Evolutionary conservation across 352 stramenopile genomes (phyloP).

Genomic region (Phytophthora boehmeriae): DNA sequence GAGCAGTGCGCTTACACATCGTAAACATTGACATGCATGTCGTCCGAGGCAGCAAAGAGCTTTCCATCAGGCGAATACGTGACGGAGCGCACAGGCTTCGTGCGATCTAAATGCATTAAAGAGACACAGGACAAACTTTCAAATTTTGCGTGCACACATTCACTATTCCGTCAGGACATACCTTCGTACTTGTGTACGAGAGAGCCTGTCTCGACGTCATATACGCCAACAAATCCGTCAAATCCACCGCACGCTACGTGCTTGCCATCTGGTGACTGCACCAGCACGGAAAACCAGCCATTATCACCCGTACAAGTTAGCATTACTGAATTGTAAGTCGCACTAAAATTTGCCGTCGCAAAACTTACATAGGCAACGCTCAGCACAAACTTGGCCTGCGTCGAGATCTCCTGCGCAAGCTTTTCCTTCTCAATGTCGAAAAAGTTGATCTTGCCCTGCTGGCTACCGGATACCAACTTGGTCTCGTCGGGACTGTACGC

Average conservation of each 20-base stretch:
- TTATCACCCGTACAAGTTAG: slow-evolving; percentile 3
- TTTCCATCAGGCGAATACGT: slow-evolving; percentile 86
- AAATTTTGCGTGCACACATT: neutral
- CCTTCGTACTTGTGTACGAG: slow-evolving; percentile 89
- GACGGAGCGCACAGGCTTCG: slow-evolving; percentile 89
- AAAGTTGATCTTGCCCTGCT: slow-evolving; percentile 89
- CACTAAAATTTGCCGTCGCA: neutral
- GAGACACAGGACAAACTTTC: slow-evolving; percentile 8
- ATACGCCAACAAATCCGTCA: slow-evolving; percentile 87
- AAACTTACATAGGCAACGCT: slow-evolving; percentile 75
- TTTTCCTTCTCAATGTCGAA: slow-evolving; percentile 85
- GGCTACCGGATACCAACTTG: slow-evolving; percentile 78
- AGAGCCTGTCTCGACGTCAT: slow-evolving; percentile 77
- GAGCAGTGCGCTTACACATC: slow-evolving; percentile 78
- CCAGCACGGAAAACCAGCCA: neutral
- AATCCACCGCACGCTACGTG: slow-evolving; percentile 83
- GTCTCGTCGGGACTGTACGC: slow-evolving; percentile 85
- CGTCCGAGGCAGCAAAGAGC: slow-evolving; percentile 89
- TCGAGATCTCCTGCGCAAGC: slow-evolving; percentile 74
- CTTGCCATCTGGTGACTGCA: slow-evolving; percentile 81
- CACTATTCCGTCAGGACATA: slow-evolving; percentile 16
- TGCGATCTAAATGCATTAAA: slow-evolving; percentile 53
- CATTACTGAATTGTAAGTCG: neutral
- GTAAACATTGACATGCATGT: slow-evolving; percentile 93
- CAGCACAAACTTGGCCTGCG: slow-evolving; percentile 77